These are phyloP conservation scores for Cardamine resedifolia DNA, from an alignment of 345 rosid species.

Conservation along the genomic window DNA sequence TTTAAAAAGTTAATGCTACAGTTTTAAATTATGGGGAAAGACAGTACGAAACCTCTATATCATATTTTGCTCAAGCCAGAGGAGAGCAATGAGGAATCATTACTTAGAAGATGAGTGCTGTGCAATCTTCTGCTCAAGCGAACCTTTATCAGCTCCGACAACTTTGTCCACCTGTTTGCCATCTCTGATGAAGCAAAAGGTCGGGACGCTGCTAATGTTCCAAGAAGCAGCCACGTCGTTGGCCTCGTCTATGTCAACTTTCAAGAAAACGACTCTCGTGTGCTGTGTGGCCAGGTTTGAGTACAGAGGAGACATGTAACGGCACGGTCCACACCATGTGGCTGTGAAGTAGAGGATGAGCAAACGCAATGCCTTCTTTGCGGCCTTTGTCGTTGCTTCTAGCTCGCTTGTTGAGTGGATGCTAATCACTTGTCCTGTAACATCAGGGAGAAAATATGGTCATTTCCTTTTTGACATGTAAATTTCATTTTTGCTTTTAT, in stretches of 20 bases:
- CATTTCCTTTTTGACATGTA: constrained; percentile 1
- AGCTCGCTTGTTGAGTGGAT: constrained; percentile 64
- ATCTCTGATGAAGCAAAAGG: constrained; percentile 65
- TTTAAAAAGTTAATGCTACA: background rate
- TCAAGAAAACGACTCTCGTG: constrained; percentile 70
- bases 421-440: constrained; percentile 70
- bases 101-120: constrained; percentile 48
- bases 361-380: constrained; percentile 67
- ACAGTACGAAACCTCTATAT: background rate
- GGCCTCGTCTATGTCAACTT: constrained; percentile 52
- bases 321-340: constrained; percentile 95
- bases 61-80: background rate
- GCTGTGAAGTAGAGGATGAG: constrained; percentile 86
- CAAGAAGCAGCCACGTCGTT: constrained; percentile 45
- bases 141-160: constrained; percentile 79
- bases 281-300: constrained; percentile 69
- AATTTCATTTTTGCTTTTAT: background rate
- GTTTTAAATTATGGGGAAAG: constrained; percentile 3
- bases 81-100: background rate
- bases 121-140: constrained; percentile 66
- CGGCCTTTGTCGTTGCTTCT: constrained; percentile 67
- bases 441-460: constrained; percentile 9
- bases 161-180: constrained; percentile 85
- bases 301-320: constrained; percentile 77
- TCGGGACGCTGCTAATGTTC: constrained; percentile 79